A percentile compares a stretch with the other conserved stretches of the same genome.
phyloP scores from a whole-genome alignment of 1,284 basidiomycete species.

The Fomitiporia mediterranea region DNA sequence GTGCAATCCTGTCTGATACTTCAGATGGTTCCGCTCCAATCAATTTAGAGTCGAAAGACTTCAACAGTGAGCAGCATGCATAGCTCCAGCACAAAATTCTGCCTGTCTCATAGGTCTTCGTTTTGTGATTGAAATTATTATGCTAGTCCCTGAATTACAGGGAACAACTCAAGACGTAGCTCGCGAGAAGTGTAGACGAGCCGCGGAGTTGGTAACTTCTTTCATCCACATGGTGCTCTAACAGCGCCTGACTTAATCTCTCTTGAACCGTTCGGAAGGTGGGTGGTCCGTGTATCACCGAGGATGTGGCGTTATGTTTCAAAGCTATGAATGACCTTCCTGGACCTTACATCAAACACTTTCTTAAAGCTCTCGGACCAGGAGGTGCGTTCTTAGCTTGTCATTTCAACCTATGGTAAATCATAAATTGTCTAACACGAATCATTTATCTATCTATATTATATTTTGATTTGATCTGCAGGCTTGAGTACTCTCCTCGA shows the following conservation, averaged over 20 bases:
- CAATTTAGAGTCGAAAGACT: constrained; percentile 60
- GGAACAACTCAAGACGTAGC: constrained; percentile 92
- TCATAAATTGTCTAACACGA: background rate
- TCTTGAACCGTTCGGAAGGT: constrained; percentile 52
- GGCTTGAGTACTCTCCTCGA: constrained; percentile 85
- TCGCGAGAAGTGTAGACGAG: constrained; percentile 79
- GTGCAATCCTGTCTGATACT: constrained; percentile 63
- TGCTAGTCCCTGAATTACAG: constrained; percentile 86
- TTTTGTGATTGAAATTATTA: background rate
- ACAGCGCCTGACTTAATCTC: too few species aligned
- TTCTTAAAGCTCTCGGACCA: constrained; percentile 76
- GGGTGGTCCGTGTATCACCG: constrained; percentile 87
- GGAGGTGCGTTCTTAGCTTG: constrained; percentile 43
- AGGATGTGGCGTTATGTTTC: constrained; percentile 95
- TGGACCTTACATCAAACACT: constrained; percentile 97
- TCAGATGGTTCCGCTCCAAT: constrained; percentile 39
- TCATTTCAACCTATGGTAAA: background rate
- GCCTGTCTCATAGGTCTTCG: background rate
- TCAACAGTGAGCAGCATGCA: constrained; percentile 53
- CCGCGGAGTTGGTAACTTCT: constrained; percentile 68
- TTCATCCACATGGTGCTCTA: background rate
- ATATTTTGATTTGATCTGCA: too few species aligned
- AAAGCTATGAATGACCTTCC: constrained; percentile 87
- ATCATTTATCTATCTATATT: constrained; percentile 2
- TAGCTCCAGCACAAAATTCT: background rate